Conservation (phyloP, 805 yeast species). For the Lipomyces kockii region DNA sequence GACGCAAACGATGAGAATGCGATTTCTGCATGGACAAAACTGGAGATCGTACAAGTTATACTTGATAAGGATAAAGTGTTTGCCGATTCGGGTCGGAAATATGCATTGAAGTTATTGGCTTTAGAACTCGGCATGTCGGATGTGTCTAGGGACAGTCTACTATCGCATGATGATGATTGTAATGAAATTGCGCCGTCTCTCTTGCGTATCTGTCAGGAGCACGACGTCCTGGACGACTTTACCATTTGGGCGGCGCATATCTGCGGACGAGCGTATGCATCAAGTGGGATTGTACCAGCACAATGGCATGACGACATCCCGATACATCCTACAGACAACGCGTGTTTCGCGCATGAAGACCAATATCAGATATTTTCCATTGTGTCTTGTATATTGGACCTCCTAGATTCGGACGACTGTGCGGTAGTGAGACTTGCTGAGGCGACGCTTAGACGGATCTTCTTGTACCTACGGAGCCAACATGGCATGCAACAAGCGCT, state of each 20-base stretch:
- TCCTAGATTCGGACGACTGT: conserved; percentile 17
- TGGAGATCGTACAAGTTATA: background rate
- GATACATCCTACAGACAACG: background rate
- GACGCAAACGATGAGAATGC: background rate
- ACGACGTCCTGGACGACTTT: conserved; percentile 21
- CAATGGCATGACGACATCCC: conserved; percentile 13
- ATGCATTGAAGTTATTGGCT: conserved; percentile 6
- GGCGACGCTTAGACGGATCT: conserved; percentile 4
- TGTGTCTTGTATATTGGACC: background rate
- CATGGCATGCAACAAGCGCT: conserved; percentile 1
- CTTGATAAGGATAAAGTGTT: background rate
- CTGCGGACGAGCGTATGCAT: conserved; percentile 29
- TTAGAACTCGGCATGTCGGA: background rate
- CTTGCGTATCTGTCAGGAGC: conserved; percentile 11
- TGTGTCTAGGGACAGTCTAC: background rate
- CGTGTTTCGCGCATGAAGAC: background rate
- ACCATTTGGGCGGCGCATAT: conserved; percentile 21
- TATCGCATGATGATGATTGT: conserved; percentile 8
- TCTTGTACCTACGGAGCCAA: background rate
- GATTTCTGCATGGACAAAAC: background rate
- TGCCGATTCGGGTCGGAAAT: conserved; percentile 2
- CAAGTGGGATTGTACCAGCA: conserved; percentile 13
- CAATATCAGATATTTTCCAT: conserved; percentile 6
- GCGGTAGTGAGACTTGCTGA: conserved; percentile 14
- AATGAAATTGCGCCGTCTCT: conserved; percentile 9